Base-by-base conservation (phyloP, 257 asterid genomes). In the Linderniella brevidens region DNA sequence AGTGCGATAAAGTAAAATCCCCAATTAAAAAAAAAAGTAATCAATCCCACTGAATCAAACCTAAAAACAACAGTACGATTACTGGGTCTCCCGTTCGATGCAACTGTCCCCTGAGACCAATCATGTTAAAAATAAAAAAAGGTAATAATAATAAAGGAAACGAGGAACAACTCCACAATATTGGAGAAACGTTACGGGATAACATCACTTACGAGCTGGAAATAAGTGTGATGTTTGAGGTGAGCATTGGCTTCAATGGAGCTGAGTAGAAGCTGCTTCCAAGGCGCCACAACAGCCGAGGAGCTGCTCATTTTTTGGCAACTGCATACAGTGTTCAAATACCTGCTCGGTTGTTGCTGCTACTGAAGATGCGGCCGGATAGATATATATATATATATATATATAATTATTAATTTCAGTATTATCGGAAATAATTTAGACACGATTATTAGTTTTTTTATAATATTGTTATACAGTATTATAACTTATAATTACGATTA, bases 11-110 rank as follows among this genome's bases (percentile, higher is more conserved):
- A 42, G 50, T 12, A 42, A 35, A 17, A 37, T 49, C 46, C 17
- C 42, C 38, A 48, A 29, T 17, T 42, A 55, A 49, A 14, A 0
- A 55, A 49, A 14, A 0, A 18, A 0, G 13, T 19, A 19, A 46
- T 36, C 14, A 29, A 17, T 15, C 16, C 17, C 16, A 38, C 58
- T n/a, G n/a, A 57, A 52, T 25, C 37, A 43, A 19, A 81, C 94
- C 96, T 74, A 81, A 78, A 88, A 58, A 88, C 98, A 45, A 88
- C 98, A n/a, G 98, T 80, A 37, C 98, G 96, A 66, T 88, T 88
- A 17, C 87, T 76, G 48, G 98, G 96, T 32, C 63, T 75, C 39
- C 79, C 69, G 40, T 57, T 69, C 13, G 76, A 62, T 67, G 81
- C 64, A 49, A 84, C 75, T 17, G 98, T 84, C 37, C 93, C 92